phyloP scores from a whole-genome alignment of 2,329 filamentous ascomycete genomes.

The Aspergillus costaricaensis region DNA sequence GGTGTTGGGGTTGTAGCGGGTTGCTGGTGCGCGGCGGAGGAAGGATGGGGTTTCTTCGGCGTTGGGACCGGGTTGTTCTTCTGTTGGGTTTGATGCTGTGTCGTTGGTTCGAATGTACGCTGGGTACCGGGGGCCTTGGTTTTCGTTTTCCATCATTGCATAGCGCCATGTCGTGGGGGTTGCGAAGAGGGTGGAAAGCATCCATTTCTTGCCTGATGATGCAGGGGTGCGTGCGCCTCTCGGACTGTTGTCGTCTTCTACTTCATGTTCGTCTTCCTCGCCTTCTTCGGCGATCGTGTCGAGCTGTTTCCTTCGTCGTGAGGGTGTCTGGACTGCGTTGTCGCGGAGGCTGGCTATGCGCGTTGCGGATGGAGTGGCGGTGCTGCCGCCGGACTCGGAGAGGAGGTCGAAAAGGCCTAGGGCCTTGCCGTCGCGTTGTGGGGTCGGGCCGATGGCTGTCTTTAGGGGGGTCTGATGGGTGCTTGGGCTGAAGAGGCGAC shows the following conservation, averaged over 20 bases:
- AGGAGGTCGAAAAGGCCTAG: slow-evolving; percentile 52
- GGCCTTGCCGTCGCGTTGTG: slow-evolving; percentile 51
- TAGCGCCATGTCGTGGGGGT: slow-evolving; percentile 49
- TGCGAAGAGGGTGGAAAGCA: slow-evolving; percentile 48
- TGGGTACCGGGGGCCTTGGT: slow-evolving; percentile 16
- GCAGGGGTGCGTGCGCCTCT: slow-evolving; percentile 41
- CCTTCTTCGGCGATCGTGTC: slow-evolving; percentile 33
- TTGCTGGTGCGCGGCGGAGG: slow-evolving; percentile 40
- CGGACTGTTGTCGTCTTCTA: slow-evolving; percentile 26
- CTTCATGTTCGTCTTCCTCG: slow-evolving; percentile 31
- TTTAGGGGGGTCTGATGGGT: slow-evolving; percentile 40
- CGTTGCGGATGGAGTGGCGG: slow-evolving; percentile 35
- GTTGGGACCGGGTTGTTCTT: too few species aligned
- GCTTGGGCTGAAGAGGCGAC: slow-evolving; percentile 40
- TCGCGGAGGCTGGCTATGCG: slow-evolving; percentile 30
- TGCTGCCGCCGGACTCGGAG: slow-evolving; percentile 42
- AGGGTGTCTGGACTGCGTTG: slow-evolving; percentile 40
- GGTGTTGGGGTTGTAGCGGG: slow-evolving; percentile 21
- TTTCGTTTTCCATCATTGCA: slow-evolving; percentile 40
- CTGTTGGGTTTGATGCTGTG: neutral
- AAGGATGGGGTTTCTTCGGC: slow-evolving; percentile 41
- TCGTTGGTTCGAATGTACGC: neutral
- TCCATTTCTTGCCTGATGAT: slow-evolving; percentile 48
- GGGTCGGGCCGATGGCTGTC: slow-evolving; percentile 49
- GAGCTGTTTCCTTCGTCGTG: slow-evolving; percentile 31